Evolutionary conservation across 1,284 basidiomycete species (phyloP), one percentile per base, ranked within the genome.

Genomic region (Caloboletus inedulis): DNA sequence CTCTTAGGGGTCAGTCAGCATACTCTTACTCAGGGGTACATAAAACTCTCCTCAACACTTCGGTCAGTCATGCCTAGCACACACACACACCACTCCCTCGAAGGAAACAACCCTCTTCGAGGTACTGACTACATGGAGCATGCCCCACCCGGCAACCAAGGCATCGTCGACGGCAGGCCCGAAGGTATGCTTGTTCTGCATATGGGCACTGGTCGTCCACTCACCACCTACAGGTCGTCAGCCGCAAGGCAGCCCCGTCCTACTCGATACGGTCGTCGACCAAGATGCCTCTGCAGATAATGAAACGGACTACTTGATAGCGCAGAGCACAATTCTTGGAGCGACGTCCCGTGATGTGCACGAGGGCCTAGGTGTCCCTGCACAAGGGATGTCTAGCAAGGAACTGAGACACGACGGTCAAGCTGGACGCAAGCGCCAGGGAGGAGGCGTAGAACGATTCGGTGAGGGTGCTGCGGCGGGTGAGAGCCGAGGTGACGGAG

Each of bases 381-480:
- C 52, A 1, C 59, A 60, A 21, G 70, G 65, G 6, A 63, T 66
- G 68, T 60, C 63, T 10, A 67, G 63, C 42, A 59, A 56, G 31
- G 69, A 72, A 48, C 7, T 57, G 19, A 57, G 57, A 19, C 69
- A 66, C 25, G 52, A 63, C 13, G 65, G 68, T 23, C 60, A 58
- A 35, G 49, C 54, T 14, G 57, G 61, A 14, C 55, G 62, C 49
- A 70, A 65, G 40, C 56, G 42, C 10, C 60, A 62, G 18, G 56
- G 50, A 13, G 47, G 56, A 25, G 62, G 64, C 2, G 42, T 43
- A 4, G 56, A 53, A 7, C 64, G 56, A n/a, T 66, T 57, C 4
- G 53, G 56, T 21, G 39, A 55, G 23, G 46, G 49, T n/a, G n/a
- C n/a, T 5, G 3, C 2, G 9, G 42, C 14, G 7, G 31, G 31